Conservation (phyloP, 2,329 filamentous ascomycete genomes). For the Ophiosphaerella korrae region DNA sequence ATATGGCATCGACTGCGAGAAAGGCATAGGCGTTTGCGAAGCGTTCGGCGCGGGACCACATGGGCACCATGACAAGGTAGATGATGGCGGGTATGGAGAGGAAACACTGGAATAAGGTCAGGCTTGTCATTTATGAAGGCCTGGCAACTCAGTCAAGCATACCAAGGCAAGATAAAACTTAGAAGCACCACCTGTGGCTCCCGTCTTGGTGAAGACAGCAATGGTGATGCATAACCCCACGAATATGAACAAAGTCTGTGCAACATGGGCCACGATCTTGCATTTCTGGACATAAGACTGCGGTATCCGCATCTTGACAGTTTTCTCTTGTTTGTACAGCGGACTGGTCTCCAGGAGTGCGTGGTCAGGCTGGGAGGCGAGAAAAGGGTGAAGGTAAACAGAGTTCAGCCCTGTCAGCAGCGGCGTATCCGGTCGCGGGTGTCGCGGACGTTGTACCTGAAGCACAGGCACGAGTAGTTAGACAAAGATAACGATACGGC, state of each 20-base stretch:
- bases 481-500: no score
- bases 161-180: conserved; percentile 65
- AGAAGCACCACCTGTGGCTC: conserved; percentile 59
- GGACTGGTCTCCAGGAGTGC: not conserved
- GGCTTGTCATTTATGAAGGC: conserved; percentile 9
- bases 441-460: not conserved
- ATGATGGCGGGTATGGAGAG: conserved; percentile 62
- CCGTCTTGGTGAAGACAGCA: conserved; percentile 61
- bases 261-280: conserved; percentile 61
- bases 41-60: conserved; percentile 63
- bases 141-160: conserved; percentile 26
- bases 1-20: conserved; percentile 60
- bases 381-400: conserved; percentile 11
- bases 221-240: conserved; percentile 63
- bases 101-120: conserved; percentile 58
- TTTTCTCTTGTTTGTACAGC: not conserved
- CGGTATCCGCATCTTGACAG: conserved; percentile 49
- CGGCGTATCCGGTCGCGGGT: not conserved
- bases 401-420: conserved; percentile 2
- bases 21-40: conserved; percentile 67
- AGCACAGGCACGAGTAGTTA: not conserved
- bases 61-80: conserved; percentile 65
- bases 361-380: not conserved
- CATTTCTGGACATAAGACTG: conserved; percentile 58
- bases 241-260: conserved; percentile 63